Percentiles rank a stretch among this genome's conserved stretches.
These are phyloP conservation scores for Breynia disticha DNA, from an alignment of 441 rosid species.

Conservation along the genomic window DNA sequence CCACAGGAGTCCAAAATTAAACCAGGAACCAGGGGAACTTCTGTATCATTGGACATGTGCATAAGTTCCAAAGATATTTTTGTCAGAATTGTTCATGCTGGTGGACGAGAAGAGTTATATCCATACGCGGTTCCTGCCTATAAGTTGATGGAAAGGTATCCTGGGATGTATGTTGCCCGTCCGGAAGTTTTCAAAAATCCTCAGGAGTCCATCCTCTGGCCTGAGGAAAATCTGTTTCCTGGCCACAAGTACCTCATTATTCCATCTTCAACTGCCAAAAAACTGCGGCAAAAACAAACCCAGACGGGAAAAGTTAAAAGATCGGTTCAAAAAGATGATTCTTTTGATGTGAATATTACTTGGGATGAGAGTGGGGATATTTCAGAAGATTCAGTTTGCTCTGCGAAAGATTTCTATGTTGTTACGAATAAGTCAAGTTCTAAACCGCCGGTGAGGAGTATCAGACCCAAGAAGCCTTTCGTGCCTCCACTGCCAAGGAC, in stretches of 20 bases:
- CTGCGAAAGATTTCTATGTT: slow-evolving; percentile 43
- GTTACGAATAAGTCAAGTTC: slow-evolving; percentile 19
- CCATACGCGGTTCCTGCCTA: slow-evolving; percentile 33
- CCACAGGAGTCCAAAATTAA: slow-evolving; percentile 13
- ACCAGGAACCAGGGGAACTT: slow-evolving; percentile 14
- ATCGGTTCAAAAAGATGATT: slow-evolving; percentile 14
- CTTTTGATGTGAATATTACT: slow-evolving; percentile 28
- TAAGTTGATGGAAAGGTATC: slow-evolving; percentile 45
- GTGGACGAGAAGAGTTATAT: slow-evolving; percentile 42
- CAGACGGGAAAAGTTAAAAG: slow-evolving; percentile 13
- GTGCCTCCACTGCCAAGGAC: slow-evolving; percentile 41
- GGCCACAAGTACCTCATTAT: slow-evolving; percentile 44
- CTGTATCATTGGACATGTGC: slow-evolving; percentile 19
- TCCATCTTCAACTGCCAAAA: slow-evolving; percentile 38
- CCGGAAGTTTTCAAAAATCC: slow-evolving; percentile 51
- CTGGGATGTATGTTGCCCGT: slow-evolving; percentile 43
- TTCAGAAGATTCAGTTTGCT: slow-evolving; percentile 28
- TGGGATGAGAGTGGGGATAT: slow-evolving; percentile 22
- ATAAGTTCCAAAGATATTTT: slow-evolving; percentile 24
- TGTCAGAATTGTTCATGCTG: slow-evolving; percentile 54
- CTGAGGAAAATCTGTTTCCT: slow-evolving; percentile 36
- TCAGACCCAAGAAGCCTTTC: slow-evolving; percentile 36
- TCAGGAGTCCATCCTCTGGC: slow-evolving; percentile 31
- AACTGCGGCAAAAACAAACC: slow-evolving; percentile 30
- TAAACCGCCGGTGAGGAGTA: slow-evolving; percentile 3